These are phyloP conservation scores for Fonsecaea nubica DNA, from an alignment of 2,329 filamentous ascomycete genomes.

Conservation along the genomic window DNA sequence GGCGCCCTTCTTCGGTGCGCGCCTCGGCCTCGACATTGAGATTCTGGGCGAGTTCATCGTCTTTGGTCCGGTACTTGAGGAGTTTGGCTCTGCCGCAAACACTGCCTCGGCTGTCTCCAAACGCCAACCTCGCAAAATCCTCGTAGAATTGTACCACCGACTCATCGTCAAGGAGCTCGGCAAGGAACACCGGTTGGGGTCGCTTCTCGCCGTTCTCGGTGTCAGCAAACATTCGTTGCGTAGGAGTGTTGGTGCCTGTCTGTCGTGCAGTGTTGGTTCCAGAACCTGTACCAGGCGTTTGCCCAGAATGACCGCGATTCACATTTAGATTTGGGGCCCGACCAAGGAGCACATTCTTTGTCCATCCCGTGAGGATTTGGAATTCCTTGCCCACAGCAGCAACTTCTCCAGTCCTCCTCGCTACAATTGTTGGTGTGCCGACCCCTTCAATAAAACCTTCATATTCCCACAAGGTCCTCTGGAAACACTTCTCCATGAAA, in stretches of 20 bases:
- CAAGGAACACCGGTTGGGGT: slow-evolving; percentile 82
- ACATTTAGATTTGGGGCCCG: slow-evolving; percentile 86
- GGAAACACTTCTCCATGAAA: slow-evolving; percentile 97
- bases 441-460: slow-evolving; percentile 89
- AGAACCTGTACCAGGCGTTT: slow-evolving; percentile 45
- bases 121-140: slow-evolving; percentile 90
- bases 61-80: slow-evolving; percentile 84
- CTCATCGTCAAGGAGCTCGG: slow-evolving; percentile 91
- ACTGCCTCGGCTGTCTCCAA: slow-evolving; percentile 85
- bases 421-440: slow-evolving; percentile 89
- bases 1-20: slow-evolving; percentile 53
- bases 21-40: slow-evolving; percentile 44
- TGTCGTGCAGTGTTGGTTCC: slow-evolving; percentile 50
- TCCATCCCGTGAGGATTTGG: slow-evolving; percentile 93
- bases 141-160: slow-evolving; percentile 95
- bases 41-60: slow-evolving; percentile 49
- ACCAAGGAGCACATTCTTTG: slow-evolving; percentile 84
- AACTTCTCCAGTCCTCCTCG: slow-evolving; percentile 90
- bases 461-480: slow-evolving; percentile 89
- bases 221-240: slow-evolving; percentile 22
- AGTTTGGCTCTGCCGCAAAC: slow-evolving; percentile 84
- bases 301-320: slow-evolving; percentile 66
- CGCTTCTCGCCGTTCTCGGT: slow-evolving; percentile 47
- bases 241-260: slow-evolving; percentile 57
- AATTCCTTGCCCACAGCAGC: slow-evolving; percentile 96